Percentiles rank a stretch among this genome's conserved stretches.
phyloP scores from a whole-genome alignment of 352 stramenopile genomes.

The Pythium chondricola region DNA sequence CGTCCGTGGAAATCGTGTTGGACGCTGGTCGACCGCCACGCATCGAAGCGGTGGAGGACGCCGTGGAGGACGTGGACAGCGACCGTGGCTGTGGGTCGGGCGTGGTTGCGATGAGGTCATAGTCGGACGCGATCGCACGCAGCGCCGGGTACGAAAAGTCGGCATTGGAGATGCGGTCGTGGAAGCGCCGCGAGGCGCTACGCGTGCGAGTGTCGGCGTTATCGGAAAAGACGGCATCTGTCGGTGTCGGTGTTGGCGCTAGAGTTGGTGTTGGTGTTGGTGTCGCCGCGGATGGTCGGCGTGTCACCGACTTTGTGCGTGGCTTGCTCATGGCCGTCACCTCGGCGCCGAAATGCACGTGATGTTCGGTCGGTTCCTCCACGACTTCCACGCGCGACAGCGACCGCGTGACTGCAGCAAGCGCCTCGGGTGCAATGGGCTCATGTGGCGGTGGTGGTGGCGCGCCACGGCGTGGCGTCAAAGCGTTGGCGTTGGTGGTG shows the following conservation, averaged over 20 bases:
- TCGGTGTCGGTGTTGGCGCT: not conserved
- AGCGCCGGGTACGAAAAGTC: slow-evolving; percentile 16
- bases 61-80: slow-evolving; percentile 15
- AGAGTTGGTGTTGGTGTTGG: too few species aligned
- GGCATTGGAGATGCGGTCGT: slow-evolving; percentile 14
- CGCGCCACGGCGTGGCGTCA: slow-evolving; percentile 5
- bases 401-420: slow-evolving; percentile 1
- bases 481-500: not conserved
- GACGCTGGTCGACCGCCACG: slow-evolving; percentile 15
- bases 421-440: slow-evolving; percentile 9
- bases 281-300: too few species aligned
- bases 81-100: slow-evolving; percentile 14
- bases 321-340: too few species aligned
- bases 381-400: slow-evolving; percentile 1
- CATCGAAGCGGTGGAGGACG: slow-evolving; percentile 13
- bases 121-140: slow-evolving; percentile 16
- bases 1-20: too few species aligned
- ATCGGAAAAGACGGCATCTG: not conserved
- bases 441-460: slow-evolving; percentile 5
- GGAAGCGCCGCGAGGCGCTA: slow-evolving; percentile 3
- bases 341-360: not conserved
- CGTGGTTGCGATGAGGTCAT: slow-evolving; percentile 10
- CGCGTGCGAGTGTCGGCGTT: not conserved
- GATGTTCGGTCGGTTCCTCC: not conserved
- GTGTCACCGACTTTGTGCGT: too few species aligned